Evolutionary conservation across 2,329 filamentous ascomycete genomes (phyloP).

Genomic region (Pseudogymnoascus sp.): DNA sequence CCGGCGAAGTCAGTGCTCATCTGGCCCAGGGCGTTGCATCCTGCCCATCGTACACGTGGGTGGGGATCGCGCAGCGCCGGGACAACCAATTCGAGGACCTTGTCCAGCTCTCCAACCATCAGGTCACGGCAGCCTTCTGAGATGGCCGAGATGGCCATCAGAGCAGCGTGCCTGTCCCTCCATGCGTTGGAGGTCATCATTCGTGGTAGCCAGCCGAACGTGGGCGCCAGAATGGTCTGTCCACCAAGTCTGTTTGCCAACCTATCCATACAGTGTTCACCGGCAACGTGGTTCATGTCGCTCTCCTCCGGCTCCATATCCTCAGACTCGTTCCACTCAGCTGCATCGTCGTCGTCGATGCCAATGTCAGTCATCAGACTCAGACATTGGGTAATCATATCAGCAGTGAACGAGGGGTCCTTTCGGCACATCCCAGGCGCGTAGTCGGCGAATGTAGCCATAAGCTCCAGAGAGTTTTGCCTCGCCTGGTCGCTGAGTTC

Average conservation of each 20-base stretch:
- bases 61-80: conserved; percentile 85
- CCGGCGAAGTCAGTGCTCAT: conserved; percentile 99
- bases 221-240: conserved; percentile 83
- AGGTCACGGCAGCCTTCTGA: conserved; percentile 93
- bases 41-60: conserved; percentile 91
- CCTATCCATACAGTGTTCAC: conserved; percentile 97
- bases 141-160: conserved; percentile 98
- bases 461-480: conserved; percentile 91
- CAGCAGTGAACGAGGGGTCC: conserved; percentile 80
- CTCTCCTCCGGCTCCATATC: conserved; percentile 95
- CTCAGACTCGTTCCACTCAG: conserved; percentile 88
- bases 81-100: conserved; percentile 90
- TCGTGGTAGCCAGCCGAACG: conserved; percentile 91
- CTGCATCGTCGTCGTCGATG: conserved; percentile 85
- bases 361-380: conserved; percentile 98
- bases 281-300: conserved; percentile 93
- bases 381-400: conserved; percentile 98
- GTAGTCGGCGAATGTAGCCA: conserved; percentile 96
- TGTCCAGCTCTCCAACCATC: conserved; percentile 90
- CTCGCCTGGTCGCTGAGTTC: conserved; percentile 83
- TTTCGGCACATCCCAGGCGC: conserved; percentile 92
- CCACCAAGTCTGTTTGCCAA: conserved; percentile 95
- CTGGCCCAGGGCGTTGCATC: conserved; percentile 96
- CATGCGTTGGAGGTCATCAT: conserved; percentile 96
- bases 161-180: conserved; percentile 89